Evolutionary conservation across 2,329 filamentous ascomycete species (phyloP).

Genomic region (Penicillium freii): DNA sequence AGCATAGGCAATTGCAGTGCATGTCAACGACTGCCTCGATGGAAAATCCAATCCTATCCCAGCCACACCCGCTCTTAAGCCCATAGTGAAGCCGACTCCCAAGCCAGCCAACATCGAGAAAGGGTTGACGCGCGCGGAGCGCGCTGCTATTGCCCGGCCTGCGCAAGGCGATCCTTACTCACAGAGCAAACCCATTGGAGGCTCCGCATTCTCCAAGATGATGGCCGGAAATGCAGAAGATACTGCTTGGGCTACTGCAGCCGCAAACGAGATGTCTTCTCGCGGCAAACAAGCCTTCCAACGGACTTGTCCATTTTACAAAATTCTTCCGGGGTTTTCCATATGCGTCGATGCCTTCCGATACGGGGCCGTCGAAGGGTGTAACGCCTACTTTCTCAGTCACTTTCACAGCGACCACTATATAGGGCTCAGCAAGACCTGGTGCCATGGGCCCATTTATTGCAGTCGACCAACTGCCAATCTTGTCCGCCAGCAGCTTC

Average conservation of each 20-base stretch:
- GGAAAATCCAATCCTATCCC: conserved; percentile 66
- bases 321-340: conserved; percentile 88
- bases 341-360: conserved; percentile 96
- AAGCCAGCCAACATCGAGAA: conserved; percentile 18
- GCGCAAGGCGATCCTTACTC: conserved; percentile 78
- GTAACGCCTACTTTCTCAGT: conserved; percentile 91
- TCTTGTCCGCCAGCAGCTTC: conserved; percentile 79
- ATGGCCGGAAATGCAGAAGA: conserved; percentile 94
- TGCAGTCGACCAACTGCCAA: conserved; percentile 92
- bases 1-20: conserved; percentile 68
- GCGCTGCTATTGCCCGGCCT: conserved; percentile 69
- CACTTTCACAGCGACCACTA: conserved; percentile 99
- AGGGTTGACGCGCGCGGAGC: conserved; percentile 59
- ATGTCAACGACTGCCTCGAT: conserved; percentile 93
- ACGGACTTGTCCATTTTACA: conserved; percentile 95
- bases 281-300: conserved; percentile 83
- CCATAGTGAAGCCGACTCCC: conserved; percentile 2
- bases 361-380: conserved; percentile 89
- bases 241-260: conserved; percentile 82
- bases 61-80: background rate
- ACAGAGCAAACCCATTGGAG: conserved; percentile 42
- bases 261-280: conserved; percentile 72
- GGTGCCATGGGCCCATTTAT: conserved; percentile 93
- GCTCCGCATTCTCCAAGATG: conserved; percentile 83
- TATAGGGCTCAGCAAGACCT: conserved; percentile 80